Conservation (phyloP, 768 basidiomycete genomes). For the Agaricus sinodeliciosus region DNA sequence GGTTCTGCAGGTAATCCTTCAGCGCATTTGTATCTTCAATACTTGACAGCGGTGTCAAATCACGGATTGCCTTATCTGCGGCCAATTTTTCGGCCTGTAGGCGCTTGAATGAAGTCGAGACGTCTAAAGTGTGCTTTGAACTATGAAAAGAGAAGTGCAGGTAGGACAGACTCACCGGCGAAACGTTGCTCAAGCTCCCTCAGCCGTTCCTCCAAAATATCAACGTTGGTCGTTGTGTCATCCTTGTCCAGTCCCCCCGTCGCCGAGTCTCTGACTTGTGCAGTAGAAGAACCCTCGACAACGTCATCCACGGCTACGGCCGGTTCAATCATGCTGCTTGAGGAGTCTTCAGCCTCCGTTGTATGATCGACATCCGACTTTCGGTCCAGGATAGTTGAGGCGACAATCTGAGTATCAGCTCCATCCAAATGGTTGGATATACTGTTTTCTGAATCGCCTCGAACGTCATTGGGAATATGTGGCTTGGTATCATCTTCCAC, state of each 20-base stretch:
- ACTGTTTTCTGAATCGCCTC: neutral
- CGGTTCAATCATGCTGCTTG: neutral
- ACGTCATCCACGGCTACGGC: neutral
- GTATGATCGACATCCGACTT: neutral
- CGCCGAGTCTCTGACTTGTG: neutral
- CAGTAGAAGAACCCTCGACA: neutral
- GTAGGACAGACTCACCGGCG: conserved; percentile 37
- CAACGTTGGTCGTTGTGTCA: conserved; percentile 28
- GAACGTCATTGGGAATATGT: neutral
- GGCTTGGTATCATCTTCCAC: neutral
- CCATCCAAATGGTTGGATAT: neutral
- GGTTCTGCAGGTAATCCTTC: conserved; percentile 64
- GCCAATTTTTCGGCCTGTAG: conserved; percentile 67
- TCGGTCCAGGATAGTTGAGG: neutral
- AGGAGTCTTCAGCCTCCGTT: neutral
- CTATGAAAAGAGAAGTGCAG: neutral
- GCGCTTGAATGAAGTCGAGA: conserved; percentile 71
- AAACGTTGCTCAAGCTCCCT: conserved; percentile 75
- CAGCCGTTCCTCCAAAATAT: conserved; percentile 57
- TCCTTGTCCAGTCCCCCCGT: too few species aligned
- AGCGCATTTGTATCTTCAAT: conserved; percentile 61
- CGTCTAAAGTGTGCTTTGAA: conserved; percentile 39
- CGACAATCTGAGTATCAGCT: neutral
- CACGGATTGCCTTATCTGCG: conserved; percentile 61
- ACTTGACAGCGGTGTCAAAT: conserved; percentile 64